Percentiles rank a stretch among this genome's conserved stretches.
Evolutionary conservation across 768 basidiomycete species (phyloP).

Genomic region (Candolleomyces eurysporus): DNA sequence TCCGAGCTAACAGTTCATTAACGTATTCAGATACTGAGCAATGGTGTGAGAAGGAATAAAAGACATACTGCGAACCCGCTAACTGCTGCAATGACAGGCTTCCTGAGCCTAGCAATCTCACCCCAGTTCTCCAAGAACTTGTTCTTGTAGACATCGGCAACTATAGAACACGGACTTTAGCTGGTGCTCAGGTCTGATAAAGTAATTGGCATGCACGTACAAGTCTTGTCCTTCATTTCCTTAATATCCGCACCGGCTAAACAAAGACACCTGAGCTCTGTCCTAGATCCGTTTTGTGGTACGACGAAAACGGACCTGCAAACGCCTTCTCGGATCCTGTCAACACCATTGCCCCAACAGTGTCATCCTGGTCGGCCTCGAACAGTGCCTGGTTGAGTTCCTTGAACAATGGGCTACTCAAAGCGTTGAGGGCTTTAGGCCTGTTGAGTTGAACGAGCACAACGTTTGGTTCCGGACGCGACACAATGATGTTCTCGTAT

Average conservation of each 20-base stretch:
- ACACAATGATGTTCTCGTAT: slow-evolving; percentile 68
- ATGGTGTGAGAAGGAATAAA: neutral
- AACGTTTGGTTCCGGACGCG: slow-evolving; percentile 65
- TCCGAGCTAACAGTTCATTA: slow-evolving; percentile 62
- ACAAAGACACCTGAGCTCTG: neutral
- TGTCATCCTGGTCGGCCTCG: slow-evolving; percentile 67
- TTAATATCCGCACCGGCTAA: slow-evolving; percentile 97
- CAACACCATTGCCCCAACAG: slow-evolving; percentile 81
- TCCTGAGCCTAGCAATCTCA: slow-evolving; percentile 66
- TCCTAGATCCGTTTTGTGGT: neutral
- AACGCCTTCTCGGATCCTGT: slow-evolving; percentile 94
- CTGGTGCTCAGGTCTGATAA: no score
- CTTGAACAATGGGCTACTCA: slow-evolving; percentile 74
- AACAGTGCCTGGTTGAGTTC: slow-evolving; percentile 80
- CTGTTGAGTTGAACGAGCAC: slow-evolving; percentile 86
- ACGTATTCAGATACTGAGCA: neutral
- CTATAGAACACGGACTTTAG: slow-evolving; percentile 33
- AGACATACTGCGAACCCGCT: slow-evolving; percentile 83
- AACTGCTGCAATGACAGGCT: slow-evolving; percentile 95
- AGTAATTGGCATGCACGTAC: slow-evolving; percentile 39
- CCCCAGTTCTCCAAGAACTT: slow-evolving; percentile 89
- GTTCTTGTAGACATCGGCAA: slow-evolving; percentile 81
- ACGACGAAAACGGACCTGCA: slow-evolving; percentile 63
- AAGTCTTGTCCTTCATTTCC: slow-evolving; percentile 97
- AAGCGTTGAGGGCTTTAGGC: slow-evolving; percentile 87